These are phyloP conservation scores for Magnaporthiopsis rhizophila DNA, from an alignment of 2,329 filamentous ascomycete genomes.

Conservation along the genomic window DNA sequence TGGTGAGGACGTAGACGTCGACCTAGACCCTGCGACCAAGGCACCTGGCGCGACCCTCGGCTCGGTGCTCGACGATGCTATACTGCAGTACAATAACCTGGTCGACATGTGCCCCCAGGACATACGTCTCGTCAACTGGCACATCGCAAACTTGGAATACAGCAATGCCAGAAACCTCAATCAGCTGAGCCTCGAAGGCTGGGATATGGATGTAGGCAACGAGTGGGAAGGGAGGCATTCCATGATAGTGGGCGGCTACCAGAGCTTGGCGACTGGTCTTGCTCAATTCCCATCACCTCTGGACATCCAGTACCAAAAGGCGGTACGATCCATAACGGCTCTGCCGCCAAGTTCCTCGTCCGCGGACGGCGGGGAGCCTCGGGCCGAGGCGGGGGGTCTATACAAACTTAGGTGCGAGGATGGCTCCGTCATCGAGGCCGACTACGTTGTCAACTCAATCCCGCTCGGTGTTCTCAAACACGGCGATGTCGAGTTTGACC, in stretches of 20 bases:
- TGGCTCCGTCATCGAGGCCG: slow-evolving; percentile 70
- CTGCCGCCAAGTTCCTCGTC: background rate
- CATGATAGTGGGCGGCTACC: slow-evolving; percentile 89
- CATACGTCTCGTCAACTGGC: slow-evolving; percentile 90
- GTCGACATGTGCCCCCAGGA: slow-evolving; percentile 80
- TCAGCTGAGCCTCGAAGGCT: slow-evolving; percentile 78
- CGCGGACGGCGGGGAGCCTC: slow-evolving; percentile 36
- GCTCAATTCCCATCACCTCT: slow-evolving; percentile 69
- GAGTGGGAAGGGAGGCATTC: slow-evolving; percentile 95
- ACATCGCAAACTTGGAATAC: slow-evolving; percentile 96
- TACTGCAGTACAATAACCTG: slow-evolving; percentile 76
- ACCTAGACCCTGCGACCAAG: slow-evolving; percentile 59
- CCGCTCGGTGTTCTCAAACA: slow-evolving; percentile 88
- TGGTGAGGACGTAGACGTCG: slow-evolving; percentile 56
- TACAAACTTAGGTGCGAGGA: slow-evolving; percentile 64
- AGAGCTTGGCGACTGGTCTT: slow-evolving; percentile 82
- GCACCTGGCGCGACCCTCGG: slow-evolving; percentile 68
- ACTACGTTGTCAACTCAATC: slow-evolving; percentile 83
- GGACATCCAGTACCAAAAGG: slow-evolving; percentile 29
- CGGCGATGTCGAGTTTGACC: slow-evolving; percentile 75
- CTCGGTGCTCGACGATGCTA: slow-evolving; percentile 85
- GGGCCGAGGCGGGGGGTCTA: slow-evolving; percentile 18
- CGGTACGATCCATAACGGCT: background rate
- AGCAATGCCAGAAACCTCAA: slow-evolving; percentile 88
- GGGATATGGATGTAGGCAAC: slow-evolving; percentile 97